Conservation (phyloP, 2,329 filamentous ascomycete species). For the Geosmithia putterillii region DNA sequence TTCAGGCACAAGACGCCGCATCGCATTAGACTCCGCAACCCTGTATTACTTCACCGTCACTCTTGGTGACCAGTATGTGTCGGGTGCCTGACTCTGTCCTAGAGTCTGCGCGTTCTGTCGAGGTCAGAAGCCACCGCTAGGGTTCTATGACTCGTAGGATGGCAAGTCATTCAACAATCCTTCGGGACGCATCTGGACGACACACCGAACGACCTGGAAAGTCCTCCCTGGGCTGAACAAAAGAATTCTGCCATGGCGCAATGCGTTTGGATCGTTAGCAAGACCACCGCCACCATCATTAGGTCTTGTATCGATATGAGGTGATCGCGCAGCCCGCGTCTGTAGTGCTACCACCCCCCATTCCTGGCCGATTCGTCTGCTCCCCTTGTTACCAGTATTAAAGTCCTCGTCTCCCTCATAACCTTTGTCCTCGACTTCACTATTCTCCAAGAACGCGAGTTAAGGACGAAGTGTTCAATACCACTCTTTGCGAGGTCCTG, state of each 20-base stretch:
- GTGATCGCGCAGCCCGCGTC: background rate
- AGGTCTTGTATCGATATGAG: background rate
- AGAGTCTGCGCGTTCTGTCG: background rate
- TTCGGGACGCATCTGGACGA: background rate
- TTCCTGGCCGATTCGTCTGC: background rate
- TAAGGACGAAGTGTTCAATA: too few relatives aligned
- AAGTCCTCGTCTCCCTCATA: background rate
- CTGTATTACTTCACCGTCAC: too few relatives aligned
- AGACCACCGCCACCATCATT: background rate
- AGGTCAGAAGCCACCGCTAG: too few relatives aligned
- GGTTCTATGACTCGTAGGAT: background rate
- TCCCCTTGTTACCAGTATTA: background rate
- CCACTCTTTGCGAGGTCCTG: too few relatives aligned
- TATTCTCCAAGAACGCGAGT: background rate
- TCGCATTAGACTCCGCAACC: too few relatives aligned
- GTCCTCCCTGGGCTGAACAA: background rate
- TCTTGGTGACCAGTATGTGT: too few relatives aligned
- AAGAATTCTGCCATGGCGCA: background rate
- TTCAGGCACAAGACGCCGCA: too few relatives aligned
- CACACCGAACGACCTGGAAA: background rate
- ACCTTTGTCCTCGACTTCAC: background rate
- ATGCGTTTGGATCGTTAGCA: background rate
- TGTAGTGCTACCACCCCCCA: background rate
- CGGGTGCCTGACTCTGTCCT: too few relatives aligned
- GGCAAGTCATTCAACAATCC: background rate